Evolutionary conservation across 345 rosid species (phyloP).

Genomic region (Sisymbrium irio): DNA sequence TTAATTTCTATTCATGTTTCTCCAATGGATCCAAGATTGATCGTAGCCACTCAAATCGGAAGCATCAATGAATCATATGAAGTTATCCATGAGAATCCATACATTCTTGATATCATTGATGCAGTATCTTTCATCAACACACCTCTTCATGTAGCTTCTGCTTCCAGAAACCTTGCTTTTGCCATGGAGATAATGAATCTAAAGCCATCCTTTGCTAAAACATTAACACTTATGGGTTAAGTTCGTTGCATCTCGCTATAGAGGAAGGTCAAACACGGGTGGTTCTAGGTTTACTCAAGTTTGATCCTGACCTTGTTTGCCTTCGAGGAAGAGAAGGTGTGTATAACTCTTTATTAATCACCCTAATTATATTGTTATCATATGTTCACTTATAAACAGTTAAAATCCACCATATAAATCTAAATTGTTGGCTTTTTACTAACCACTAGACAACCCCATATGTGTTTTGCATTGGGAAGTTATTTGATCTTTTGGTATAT

Average conservation of each 20-base stretch:
- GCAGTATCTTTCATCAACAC: slow-evolving; percentile 38
- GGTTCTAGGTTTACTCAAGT: slow-evolving; percentile 2
- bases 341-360: background rate
- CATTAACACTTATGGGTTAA: slow-evolving; percentile 32
- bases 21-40: slow-evolving; percentile 33
- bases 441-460: too few species aligned
- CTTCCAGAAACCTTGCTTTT: slow-evolving; percentile 27
- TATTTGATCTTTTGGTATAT: background rate
- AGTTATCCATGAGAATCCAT: slow-evolving; percentile 19
- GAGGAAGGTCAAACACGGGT: slow-evolving; percentile 8
- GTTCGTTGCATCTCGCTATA: slow-evolving; percentile 39
- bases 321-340: slow-evolving; percentile 28
- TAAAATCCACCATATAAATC: too few species aligned
- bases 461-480: background rate
- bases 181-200: slow-evolving; percentile 38
- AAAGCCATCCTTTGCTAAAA: slow-evolving; percentile 41
- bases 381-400: too few species aligned
- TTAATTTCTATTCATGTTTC: background rate
- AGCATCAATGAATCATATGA: slow-evolving; percentile 27
- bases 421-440: too few species aligned
- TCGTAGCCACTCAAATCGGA: background rate
- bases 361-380: too few species aligned
- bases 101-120: slow-evolving; percentile 29
- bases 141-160: slow-evolving; percentile 40
- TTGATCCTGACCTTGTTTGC: slow-evolving; percentile 24